These are phyloP conservation scores for Zopfia rhizophila DNA, from an alignment of 2,329 filamentous ascomycete genomes.

Conservation along the genomic window DNA sequence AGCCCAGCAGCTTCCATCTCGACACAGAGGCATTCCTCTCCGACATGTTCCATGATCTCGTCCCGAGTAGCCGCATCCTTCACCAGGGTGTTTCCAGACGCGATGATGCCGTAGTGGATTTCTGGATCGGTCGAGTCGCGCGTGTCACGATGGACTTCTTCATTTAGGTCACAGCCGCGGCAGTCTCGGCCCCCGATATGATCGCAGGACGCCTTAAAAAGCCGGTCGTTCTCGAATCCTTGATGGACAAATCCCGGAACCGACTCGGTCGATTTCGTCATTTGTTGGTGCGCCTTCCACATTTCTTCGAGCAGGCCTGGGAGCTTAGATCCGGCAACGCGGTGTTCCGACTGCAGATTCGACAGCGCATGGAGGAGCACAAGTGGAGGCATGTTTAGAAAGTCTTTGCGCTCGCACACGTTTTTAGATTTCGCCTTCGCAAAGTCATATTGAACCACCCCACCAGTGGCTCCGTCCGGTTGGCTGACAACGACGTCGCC, in stretches of 20 bases:
- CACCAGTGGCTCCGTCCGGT: slow-evolving; percentile 15
- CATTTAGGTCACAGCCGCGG: no score
- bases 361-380: no score
- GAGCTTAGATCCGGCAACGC: no score
- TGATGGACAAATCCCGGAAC: no score
- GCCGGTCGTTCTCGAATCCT: no score
- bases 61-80: slow-evolving; percentile 11
- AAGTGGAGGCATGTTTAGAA: no score
- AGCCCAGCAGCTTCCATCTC: slow-evolving; percentile 21
- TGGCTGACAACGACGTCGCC: slow-evolving; percentile 46
- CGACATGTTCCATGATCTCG: slow-evolving; percentile 9
- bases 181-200: slow-evolving; percentile 18
- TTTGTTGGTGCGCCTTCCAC: no score
- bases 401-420: slow-evolving; percentile 21
- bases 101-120: slow-evolving; percentile 13
- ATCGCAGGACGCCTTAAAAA: slow-evolving; percentile 27
- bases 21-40: slow-evolving; percentile 10
- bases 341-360: no score
- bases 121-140: slow-evolving; percentile 6
- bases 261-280: no score
- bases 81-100: slow-evolving; percentile 16
- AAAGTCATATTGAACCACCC: slow-evolving; percentile 35
- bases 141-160: no score
- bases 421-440: slow-evolving; percentile 25
- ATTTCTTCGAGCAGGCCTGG: no score